These are phyloP conservation scores for Trichoderma pleuroti DNA, from an alignment of 2,329 filamentous ascomycete genomes.

Conservation along the genomic window DNA sequence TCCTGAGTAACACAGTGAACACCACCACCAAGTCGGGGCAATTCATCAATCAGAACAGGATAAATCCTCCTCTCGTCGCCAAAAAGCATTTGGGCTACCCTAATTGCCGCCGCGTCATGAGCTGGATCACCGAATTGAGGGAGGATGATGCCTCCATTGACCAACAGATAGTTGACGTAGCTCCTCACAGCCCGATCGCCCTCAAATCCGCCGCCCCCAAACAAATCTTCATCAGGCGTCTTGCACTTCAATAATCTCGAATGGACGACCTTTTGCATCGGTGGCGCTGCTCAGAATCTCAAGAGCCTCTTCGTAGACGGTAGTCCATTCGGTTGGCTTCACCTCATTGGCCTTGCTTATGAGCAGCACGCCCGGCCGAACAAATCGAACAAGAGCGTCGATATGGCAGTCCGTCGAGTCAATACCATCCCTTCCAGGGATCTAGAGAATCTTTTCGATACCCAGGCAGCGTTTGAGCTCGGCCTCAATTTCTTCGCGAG, in stretches of 20 bases:
- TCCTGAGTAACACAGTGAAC: slow-evolving; percentile 31
- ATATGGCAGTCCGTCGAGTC: slow-evolving; percentile 31
- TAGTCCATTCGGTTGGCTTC: slow-evolving; percentile 4
- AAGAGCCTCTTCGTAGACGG: slow-evolving; percentile 27
- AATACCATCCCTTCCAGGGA: slow-evolving; percentile 24
- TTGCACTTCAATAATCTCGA: slow-evolving; percentile 26
- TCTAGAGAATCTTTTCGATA: slow-evolving; percentile 29
- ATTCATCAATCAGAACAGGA: slow-evolving; percentile 21
- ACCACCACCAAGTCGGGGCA: slow-evolving; percentile 26
- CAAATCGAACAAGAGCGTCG: slow-evolving; percentile 29
- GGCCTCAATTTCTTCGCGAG: slow-evolving; percentile 23
- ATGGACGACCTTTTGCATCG: slow-evolving; percentile 24
- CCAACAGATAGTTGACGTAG: slow-evolving; percentile 29
- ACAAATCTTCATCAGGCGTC: slow-evolving; percentile 23
- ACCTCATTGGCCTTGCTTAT: slow-evolving; percentile 23
- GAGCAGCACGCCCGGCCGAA: slow-evolving; percentile 25
- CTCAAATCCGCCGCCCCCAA: not conserved
- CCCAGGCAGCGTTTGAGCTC: slow-evolving; percentile 26
- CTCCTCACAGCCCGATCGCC: slow-evolving; percentile 19
- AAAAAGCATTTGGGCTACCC: slow-evolving; percentile 14
- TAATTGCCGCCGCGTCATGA: slow-evolving; percentile 25
- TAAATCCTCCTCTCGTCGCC: slow-evolving; percentile 22
- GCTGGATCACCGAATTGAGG: slow-evolving; percentile 28
- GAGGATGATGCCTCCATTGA: slow-evolving; percentile 30
- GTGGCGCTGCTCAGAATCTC: slow-evolving; percentile 20